Evolutionary conservation across 2,329 filamentous ascomycete genomes (phyloP).

Genomic region (Fusarium mangiferae): DNA sequence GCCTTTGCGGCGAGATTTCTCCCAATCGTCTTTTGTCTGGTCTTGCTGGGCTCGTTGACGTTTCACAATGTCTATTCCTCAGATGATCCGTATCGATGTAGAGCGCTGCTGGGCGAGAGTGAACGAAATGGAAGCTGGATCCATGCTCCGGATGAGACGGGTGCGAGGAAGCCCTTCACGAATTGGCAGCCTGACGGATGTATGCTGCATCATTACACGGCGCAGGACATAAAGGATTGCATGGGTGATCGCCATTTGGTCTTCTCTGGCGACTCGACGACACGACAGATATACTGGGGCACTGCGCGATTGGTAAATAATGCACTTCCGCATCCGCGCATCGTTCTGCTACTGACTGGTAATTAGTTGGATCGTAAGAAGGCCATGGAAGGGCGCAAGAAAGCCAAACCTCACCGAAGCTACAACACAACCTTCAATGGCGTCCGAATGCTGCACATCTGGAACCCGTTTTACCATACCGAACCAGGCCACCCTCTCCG

Average conservation of each 20-base stretch:
- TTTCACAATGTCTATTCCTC: conserved; percentile 18
- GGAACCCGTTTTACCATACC: conserved; percentile 70
- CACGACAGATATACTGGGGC: conserved; percentile 70
- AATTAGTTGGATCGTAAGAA: conserved; percentile 37
- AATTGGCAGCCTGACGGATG: conserved; percentile 71
- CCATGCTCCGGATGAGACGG: conserved; percentile 45
- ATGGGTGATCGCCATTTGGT: conserved; percentile 62
- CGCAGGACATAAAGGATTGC: conserved; percentile 63
- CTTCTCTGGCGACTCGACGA: conserved; percentile 70
- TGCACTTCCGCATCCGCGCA: no score
- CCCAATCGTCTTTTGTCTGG: conserved; percentile 32
- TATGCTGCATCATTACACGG: conserved; percentile 65
- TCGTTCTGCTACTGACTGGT: neutral
- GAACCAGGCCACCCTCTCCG: conserved; percentile 36
- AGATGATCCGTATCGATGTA: conserved; percentile 64
- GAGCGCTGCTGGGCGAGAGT: conserved; percentile 50
- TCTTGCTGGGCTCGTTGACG: conserved; percentile 28
- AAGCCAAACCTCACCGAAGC: conserved; percentile 21
- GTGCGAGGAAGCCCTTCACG: conserved; percentile 49
- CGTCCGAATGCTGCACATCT: conserved; percentile 66
- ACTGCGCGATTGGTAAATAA: conserved; percentile 45
- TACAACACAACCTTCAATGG: conserved; percentile 54
- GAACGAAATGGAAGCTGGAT: conserved; percentile 61
- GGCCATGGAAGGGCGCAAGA: conserved; percentile 16
- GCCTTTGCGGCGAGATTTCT: conserved; percentile 25